Percentiles rank a stretch among this genome's conserved stretches.
These are phyloP conservation scores for Colletotrichum lupini DNA, from an alignment of 2,329 filamentous ascomycete species.

Conservation along the genomic window DNA sequence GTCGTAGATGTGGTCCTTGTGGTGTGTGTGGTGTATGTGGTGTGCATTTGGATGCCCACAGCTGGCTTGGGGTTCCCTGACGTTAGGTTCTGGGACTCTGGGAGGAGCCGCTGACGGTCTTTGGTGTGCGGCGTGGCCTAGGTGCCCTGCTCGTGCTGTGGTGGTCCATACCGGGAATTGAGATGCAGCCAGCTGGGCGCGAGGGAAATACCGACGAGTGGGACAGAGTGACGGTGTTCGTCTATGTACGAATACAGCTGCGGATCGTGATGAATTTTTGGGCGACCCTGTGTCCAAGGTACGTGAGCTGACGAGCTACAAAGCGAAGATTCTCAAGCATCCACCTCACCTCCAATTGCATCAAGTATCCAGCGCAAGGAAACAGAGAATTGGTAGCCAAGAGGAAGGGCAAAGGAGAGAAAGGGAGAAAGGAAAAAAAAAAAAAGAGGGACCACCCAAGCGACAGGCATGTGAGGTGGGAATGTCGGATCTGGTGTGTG, in stretches of 20 bases:
- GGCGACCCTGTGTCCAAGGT: not conserved
- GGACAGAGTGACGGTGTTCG: not conserved
- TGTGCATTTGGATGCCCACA: not conserved
- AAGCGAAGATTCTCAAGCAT: not conserved
- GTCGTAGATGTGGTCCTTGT: not conserved
- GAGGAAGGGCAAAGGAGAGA: conserved; percentile 1
- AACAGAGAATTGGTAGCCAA: not conserved
- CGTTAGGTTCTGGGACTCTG: not conserved
- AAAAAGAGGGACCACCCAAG: not conserved
- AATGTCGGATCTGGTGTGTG: conserved; percentile 2
- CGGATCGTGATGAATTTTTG: not conserved
- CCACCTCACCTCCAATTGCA: not conserved
- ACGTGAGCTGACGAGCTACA: not conserved
- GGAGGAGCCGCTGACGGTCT: not conserved
- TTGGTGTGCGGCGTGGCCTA: not conserved
- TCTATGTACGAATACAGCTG: not conserved
- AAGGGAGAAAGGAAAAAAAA: not conserved
- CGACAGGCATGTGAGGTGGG: not conserved
- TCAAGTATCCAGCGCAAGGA: not conserved
- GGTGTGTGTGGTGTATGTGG: not conserved
- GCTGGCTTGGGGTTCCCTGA: conserved; percentile 1
- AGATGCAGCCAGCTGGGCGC: not conserved
- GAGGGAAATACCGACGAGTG: not conserved
- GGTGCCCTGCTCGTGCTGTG: not conserved
- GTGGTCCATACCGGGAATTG: not conserved